Evolutionary conservation across 1,284 basidiomycete species (phyloP).

Genomic region (Moesziomyces sp.): DNA sequence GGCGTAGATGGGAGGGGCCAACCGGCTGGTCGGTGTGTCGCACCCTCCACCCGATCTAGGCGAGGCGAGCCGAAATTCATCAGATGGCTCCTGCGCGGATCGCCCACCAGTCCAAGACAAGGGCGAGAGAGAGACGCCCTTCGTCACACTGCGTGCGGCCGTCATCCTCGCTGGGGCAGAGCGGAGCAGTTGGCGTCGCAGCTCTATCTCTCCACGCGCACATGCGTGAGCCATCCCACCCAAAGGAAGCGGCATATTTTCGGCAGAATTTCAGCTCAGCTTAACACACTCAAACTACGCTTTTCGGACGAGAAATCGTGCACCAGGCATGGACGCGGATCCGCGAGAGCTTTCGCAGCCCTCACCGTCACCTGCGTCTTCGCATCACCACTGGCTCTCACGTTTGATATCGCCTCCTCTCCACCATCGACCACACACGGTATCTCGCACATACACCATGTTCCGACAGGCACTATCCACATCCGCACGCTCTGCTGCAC

Average conservation of each 20-base stretch:
- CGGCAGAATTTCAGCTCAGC: background rate
- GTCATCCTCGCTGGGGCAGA: no score
- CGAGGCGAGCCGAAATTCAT: background rate
- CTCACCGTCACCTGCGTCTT: slow-evolving; percentile 5
- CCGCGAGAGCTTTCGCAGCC: slow-evolving; percentile 20
- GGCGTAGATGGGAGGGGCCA: background rate
- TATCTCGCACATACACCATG: slow-evolving; percentile 17
- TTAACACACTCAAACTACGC: background rate
- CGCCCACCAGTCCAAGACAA: background rate
- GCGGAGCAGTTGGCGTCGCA: background rate
- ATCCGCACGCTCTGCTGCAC: slow-evolving; percentile 27
- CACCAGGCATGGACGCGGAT: slow-evolving; percentile 10
- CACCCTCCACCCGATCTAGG: background rate
- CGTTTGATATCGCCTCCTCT: background rate
- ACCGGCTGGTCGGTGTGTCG: no score
- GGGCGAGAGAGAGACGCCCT: background rate
- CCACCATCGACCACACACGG: background rate
- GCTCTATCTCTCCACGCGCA: background rate
- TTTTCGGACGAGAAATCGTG: slow-evolving; percentile 15
- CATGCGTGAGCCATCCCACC: background rate
- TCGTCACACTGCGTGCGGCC: no score
- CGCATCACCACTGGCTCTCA: slow-evolving; percentile 5
- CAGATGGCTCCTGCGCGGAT: slow-evolving; percentile 18
- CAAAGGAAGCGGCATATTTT: background rate
- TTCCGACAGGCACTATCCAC: slow-evolving; percentile 39